Base-by-base conservation (phyloP, 352 stramenopile genomes). In the Blastocystis sp. region DNA sequence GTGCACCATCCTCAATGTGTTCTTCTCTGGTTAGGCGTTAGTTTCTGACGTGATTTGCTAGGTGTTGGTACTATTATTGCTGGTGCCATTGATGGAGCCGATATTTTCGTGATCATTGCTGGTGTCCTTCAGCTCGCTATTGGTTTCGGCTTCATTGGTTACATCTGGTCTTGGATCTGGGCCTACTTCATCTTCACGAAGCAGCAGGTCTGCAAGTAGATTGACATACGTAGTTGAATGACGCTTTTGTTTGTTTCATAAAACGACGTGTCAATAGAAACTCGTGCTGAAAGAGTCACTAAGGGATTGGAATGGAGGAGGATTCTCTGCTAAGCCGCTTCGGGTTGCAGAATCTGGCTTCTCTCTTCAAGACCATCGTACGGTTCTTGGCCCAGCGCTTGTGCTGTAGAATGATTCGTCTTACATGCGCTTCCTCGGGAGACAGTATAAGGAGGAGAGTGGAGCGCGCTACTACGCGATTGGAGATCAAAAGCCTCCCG, bases 31-130 rank as follows among this genome's bases (percentile, higher is more conserved):
- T 85, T 69, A 19, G 51, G 9, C 31, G 24, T 51, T 67, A 9
- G 0, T 2, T n/a, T 35, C 24, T 35, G 24, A 59, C 4, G 19
- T 39, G 24, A 65, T 41, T 65, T 12, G n/a, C 33, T 85, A 85
- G 74, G 74, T 70, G 29, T 63, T 29, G 74, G 74, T 45, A 85
- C 74, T n/a, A 85, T 85, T 21, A 39, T 85, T 67, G 74, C n/a
- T 26, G 74, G 74, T 45, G 26, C 55, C 35, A 24, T 85, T 12
- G 74, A 85, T 29, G 45, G 31, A 3, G 35, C n/a, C 1, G 41
- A 85, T 37, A 41, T 41, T 26, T 55, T 29, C 3, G 60, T 85
- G 31, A 85, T 85, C 39, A 35, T 85, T 12, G 67, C 51, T 39
- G 74, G 74, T 69, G n/a, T 85, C 21, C 51, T 63, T 3, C 74